Conservation (phyloP, 768 basidiomycete genomes). For the Amylocystis lapponica region DNA sequence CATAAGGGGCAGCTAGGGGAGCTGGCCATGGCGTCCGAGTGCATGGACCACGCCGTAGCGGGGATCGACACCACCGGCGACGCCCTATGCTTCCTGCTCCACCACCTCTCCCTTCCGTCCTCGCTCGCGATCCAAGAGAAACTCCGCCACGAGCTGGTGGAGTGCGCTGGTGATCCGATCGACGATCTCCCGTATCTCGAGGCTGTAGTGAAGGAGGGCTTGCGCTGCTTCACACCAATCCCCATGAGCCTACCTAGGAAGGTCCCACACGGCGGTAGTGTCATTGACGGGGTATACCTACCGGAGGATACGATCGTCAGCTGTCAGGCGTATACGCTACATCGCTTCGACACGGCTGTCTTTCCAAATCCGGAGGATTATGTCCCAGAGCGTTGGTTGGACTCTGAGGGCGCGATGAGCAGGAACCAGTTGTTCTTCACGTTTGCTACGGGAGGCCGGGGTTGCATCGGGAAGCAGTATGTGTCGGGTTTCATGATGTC, state of each 20-base stretch:
- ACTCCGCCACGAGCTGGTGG: slow-evolving; percentile 22
- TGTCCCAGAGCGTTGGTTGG: slow-evolving; percentile 89
- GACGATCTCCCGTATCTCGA: slow-evolving; percentile 90
- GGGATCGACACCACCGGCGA: slow-evolving; percentile 20
- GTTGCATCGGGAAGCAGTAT: slow-evolving; percentile 20
- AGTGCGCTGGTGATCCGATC: slow-evolving; percentile 73
- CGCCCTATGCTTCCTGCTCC: slow-evolving; percentile 19
- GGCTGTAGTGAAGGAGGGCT: slow-evolving; percentile 90
- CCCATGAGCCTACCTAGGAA: slow-evolving; percentile 92
- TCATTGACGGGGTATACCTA: slow-evolving; percentile 80
- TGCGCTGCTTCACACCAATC: slow-evolving; percentile 88
- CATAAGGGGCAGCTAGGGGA: not conserved
- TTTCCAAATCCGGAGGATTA: slow-evolving; percentile 86
- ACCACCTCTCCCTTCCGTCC: slow-evolving; percentile 17
- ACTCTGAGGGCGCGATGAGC: slow-evolving; percentile 66
- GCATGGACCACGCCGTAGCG: slow-evolving; percentile 18
- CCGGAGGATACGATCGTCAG: slow-evolving; percentile 92
- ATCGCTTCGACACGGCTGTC: slow-evolving; percentile 62
- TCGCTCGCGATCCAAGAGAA: slow-evolving; percentile 9
- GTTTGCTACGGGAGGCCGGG: slow-evolving; percentile 16
- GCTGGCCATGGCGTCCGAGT: slow-evolving; percentile 12
- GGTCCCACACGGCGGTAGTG: slow-evolving; percentile 82
- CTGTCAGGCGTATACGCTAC: slow-evolving; percentile 88
- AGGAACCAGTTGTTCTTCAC: slow-evolving; percentile 94
- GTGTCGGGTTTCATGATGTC: not conserved